phyloP scores from a whole-genome alignment of 2,329 filamentous ascomycete genomes.

The Xylariaceae sp. region DNA sequence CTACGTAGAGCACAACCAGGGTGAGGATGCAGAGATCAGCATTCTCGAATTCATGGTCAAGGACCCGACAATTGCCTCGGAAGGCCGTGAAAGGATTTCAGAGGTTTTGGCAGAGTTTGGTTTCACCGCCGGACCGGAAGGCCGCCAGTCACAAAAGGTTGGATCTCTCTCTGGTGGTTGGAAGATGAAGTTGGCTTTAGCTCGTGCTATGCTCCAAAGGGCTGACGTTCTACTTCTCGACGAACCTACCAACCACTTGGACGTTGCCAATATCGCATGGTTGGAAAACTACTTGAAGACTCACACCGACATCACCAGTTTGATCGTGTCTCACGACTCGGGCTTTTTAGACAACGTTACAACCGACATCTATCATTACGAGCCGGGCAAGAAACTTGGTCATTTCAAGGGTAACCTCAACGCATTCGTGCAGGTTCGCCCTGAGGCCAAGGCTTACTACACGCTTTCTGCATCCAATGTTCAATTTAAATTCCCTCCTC shows the following conservation, averaged over 20 bases:
- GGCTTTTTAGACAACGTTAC: constrained; percentile 95
- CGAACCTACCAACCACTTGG: constrained; percentile 98
- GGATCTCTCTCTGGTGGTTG: constrained; percentile 95
- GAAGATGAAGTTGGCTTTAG: constrained; percentile 99
- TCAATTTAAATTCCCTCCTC: constrained; percentile 96
- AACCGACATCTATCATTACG: constrained; percentile 98
- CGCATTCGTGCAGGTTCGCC: constrained; percentile 80
- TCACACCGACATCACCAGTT: constrained; percentile 92
- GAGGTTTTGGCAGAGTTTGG: constrained; percentile 85
- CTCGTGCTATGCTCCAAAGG: constrained; percentile 90
- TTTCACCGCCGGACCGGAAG: constrained; percentile 84
- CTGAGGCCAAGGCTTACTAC: constrained; percentile 97
- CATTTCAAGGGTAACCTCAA: constrained; percentile 79
- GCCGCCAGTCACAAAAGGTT: constrained; percentile 81
- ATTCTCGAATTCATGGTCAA: constrained; percentile 90
- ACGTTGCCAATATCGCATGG: constrained; percentile 95
- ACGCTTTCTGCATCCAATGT: constrained; percentile 82
- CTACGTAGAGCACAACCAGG: constrained; percentile 99
- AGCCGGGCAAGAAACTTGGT: constrained; percentile 86
- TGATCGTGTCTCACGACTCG: constrained; percentile 98
- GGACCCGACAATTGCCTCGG: constrained; percentile 76
- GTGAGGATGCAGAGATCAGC: constrained; percentile 92
- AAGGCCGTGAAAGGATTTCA: constrained; percentile 75
- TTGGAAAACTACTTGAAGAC: constrained; percentile 89
- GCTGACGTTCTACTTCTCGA: constrained; percentile 96